phyloP scores from a whole-genome alignment of 805 yeast species.

The Barnettozyma vustinii region DNA sequence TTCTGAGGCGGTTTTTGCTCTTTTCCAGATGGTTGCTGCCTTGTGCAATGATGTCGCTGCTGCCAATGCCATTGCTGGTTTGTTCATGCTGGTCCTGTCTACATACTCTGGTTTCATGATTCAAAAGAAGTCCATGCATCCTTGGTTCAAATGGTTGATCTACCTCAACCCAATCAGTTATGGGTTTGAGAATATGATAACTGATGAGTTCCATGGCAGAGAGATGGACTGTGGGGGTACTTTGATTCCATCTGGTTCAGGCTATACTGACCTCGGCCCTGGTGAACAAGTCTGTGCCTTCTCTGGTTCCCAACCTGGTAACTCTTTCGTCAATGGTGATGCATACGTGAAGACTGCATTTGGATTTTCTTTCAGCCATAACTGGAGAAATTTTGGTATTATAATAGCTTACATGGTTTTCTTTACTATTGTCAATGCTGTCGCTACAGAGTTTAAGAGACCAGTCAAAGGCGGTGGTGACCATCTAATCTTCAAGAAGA shows the following conservation, averaged over 20 bases:
- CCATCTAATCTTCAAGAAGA: constrained; percentile 49
- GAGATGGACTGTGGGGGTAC: constrained; percentile 47
- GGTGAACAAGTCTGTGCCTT: constrained; percentile 49
- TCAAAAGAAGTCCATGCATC: constrained; percentile 55
- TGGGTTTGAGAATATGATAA: constrained; percentile 58
- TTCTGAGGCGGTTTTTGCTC: constrained; percentile 42
- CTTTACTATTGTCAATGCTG: constrained; percentile 47
- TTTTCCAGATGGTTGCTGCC: constrained; percentile 50
- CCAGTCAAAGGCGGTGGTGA: constrained; percentile 31
- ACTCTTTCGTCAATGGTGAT: constrained; percentile 50
- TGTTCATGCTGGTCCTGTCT: constrained; percentile 42
- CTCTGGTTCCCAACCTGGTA: constrained; percentile 57
- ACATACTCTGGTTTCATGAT: constrained; percentile 65
- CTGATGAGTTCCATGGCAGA: constrained; percentile 57
- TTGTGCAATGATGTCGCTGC: constrained; percentile 13
- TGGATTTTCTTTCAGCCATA: constrained; percentile 49
- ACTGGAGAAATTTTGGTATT: constrained; percentile 81
- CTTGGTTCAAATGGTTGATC: constrained; percentile 68
- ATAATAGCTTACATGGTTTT: constrained; percentile 46
- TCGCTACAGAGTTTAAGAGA: constrained; percentile 48
- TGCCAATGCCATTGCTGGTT: constrained; percentile 59
- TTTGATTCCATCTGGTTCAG: constrained; percentile 58
- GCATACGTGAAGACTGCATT: constrained; percentile 44
- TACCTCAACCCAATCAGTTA: constrained; percentile 53
- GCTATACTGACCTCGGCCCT: constrained; percentile 36